Conservation (phyloP, 169 alveolate species). For the Cryptosporidium xiaoi region DNA sequence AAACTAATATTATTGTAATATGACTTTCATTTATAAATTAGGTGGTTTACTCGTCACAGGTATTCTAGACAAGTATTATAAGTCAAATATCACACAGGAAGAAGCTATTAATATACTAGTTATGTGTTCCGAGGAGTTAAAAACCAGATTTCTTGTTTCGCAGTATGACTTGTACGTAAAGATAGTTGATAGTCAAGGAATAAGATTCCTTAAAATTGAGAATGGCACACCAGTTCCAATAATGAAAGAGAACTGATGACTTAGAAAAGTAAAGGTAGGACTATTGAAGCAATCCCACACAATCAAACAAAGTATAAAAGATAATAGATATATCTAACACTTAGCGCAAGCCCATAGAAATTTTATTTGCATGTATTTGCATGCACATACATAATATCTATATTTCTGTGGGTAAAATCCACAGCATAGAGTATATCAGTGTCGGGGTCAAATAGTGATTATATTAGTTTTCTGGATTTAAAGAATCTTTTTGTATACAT, state of each 20-base stretch:
- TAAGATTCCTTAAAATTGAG: conserved; percentile 78
- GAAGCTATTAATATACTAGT: conserved; percentile 87
- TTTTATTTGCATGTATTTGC: too few relatives aligned
- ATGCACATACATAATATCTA: too few relatives aligned
- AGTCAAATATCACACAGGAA: conserved; percentile 84
- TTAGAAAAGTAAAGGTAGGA: too few relatives aligned
- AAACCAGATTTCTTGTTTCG: conserved; percentile 87
- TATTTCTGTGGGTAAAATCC: too few relatives aligned
- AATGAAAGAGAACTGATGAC: background rate
- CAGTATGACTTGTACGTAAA: conserved; percentile 83
- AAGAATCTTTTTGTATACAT: conserved; percentile 44
- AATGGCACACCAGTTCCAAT: conserved; percentile 47
- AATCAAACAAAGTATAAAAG: too few relatives aligned
- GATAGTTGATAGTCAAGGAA: conserved; percentile 79
- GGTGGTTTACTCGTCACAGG: conserved; percentile 88
- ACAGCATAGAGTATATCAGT: too few relatives aligned
- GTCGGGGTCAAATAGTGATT: background rate
- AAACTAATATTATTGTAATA: conserved; percentile 77
- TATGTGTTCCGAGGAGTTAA: conserved; percentile 88
- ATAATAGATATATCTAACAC: too few relatives aligned
- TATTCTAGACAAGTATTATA: conserved; percentile 88
- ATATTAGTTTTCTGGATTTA: conserved; percentile 69
- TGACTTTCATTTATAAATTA: background rate
- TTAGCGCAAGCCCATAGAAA: too few relatives aligned
- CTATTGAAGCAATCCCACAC: too few relatives aligned